Percentiles rank a stretch among this genome's conserved stretches.
Evolutionary conservation across 352 stramenopile genomes (phyloP).

Genomic region (Aphanomyces invadans): DNA sequence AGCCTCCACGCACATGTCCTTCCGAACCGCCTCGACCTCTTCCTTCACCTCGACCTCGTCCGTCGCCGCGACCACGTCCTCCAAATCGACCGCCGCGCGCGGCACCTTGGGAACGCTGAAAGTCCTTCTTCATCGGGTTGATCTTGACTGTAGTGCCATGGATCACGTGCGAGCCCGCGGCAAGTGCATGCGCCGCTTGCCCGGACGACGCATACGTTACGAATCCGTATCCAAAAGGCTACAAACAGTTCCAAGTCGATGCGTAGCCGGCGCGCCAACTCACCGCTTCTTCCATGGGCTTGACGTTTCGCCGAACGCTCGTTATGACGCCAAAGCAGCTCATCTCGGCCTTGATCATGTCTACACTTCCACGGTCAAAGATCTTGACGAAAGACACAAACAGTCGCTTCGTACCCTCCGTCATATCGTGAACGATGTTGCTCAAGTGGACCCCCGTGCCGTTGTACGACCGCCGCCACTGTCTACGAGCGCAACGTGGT

Average conservation of each 20-base stretch:
- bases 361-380: not conserved
- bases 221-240: constrained; percentile 22
- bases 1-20: not conserved
- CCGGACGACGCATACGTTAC: not conserved
- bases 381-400: no score
- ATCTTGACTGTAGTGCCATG: constrained; percentile 14
- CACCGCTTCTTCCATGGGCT: constrained; percentile 21
- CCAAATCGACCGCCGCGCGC: not conserved
- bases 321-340: constrained; percentile 17
- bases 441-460: constrained; percentile 18
- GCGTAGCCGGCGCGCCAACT: not conserved
- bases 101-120: not conserved
- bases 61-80: not conserved
- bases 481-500: no score
- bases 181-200: not conserved
- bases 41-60: not conserved
- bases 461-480: not conserved
- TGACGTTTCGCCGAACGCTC: not conserved
- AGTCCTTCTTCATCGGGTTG: constrained; percentile 3
- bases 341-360: constrained; percentile 22
- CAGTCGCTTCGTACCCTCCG: constrained; percentile 6
- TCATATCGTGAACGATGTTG: constrained; percentile 19
- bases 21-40: not conserved
- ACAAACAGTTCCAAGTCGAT: not conserved
- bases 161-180: not conserved